These are phyloP conservation scores for Amanita inopinata DNA, from an alignment of 768 basidiomycete species.

Conservation along the genomic window DNA sequence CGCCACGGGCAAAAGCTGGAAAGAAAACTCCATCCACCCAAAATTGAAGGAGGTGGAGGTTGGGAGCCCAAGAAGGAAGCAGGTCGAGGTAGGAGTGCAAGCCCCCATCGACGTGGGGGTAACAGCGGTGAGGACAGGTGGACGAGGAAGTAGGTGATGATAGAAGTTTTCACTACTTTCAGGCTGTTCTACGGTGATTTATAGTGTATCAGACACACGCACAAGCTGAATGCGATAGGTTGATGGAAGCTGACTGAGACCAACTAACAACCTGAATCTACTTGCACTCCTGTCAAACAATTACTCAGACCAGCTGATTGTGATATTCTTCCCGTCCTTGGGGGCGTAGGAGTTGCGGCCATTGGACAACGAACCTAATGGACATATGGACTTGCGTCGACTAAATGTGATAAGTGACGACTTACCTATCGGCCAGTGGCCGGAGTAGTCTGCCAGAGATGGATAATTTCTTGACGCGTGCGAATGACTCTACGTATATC, in stretches of 20 bases:
- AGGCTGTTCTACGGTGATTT: neutral
- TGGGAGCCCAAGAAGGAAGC: slow-evolving; percentile 74
- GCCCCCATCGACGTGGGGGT: slow-evolving; percentile 53
- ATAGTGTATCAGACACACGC: slow-evolving; percentile 17
- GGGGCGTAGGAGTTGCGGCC: slow-evolving; percentile 51
- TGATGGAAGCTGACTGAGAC: neutral
- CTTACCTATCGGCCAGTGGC: slow-evolving; percentile 77
- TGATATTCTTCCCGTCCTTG: slow-evolving; percentile 37
- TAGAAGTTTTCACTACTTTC: neutral
- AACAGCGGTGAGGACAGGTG: slow-evolving; percentile 68
- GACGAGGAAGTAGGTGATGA: slow-evolving; percentile 45
- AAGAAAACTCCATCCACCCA: slow-evolving; percentile 61
- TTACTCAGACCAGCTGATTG: slow-evolving; percentile 58
- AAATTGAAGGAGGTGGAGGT: slow-evolving; percentile 54
- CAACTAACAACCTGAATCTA: neutral
- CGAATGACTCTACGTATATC: slow-evolving; percentile 92
- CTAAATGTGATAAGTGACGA: slow-evolving; percentile 1
- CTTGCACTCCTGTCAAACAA: neutral
- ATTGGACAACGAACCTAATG: slow-evolving; percentile 80
- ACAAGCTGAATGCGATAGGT: neutral
- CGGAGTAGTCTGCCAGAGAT: slow-evolving; percentile 77
- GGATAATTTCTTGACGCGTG: slow-evolving; percentile 73
- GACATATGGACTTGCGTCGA: slow-evolving; percentile 1
- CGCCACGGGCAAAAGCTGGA: slow-evolving; percentile 79
- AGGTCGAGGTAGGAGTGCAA: slow-evolving; percentile 64